Base-by-base conservation (phyloP, 129 eudicot genomes). In the Flaveria robusta region DNA sequence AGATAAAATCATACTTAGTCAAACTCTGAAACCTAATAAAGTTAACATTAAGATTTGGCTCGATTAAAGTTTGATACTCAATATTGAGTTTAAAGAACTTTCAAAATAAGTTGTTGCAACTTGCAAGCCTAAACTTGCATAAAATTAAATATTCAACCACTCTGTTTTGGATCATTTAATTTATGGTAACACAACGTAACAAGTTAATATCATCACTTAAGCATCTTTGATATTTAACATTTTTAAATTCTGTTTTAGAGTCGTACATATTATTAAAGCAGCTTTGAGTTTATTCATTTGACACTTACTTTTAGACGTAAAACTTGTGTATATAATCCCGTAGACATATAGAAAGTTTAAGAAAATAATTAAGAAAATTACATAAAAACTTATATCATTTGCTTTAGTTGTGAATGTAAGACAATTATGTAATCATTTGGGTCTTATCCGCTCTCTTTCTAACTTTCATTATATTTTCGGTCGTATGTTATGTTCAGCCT, bases 61-160 rank as follows among this genome's bases (percentile, higher is more conserved):
- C 9, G 34, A 14, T 12, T 60, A 13, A 60, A 65, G 24, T 39
- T 16, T 2, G 29, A 49, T 27, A 27, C 2, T 70, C 46, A 47
- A 50, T 7, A 7, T 19, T n/a, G 70, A 18, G 20, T 34, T 50
- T 12, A 29, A 76, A 64, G 73, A 76, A 51, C 6, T 76, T 51
- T 51, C 67, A 51, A 76, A 37, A 54, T 47, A 76, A 67, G 19
- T 29, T 37, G 55, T 66, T 66, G 74, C 80, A 51, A 51, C 66
- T 77, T 67, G 74, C 67, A 52, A 50, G 27, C 49, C 51, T 13
- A 22, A 31, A 34, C 34, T 13, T 39, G 46, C 70, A 26, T 14
- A 18, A 45, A 67, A 69, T 26, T 78, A 56, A 70, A 70, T 29
- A 47, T 58, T 19, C 55, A 76, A 77, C 68, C 31, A 39, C 10